Conservation (phyloP, 192 early-diverging fungal genomes). For the Backusella tarrabulga region DNA sequence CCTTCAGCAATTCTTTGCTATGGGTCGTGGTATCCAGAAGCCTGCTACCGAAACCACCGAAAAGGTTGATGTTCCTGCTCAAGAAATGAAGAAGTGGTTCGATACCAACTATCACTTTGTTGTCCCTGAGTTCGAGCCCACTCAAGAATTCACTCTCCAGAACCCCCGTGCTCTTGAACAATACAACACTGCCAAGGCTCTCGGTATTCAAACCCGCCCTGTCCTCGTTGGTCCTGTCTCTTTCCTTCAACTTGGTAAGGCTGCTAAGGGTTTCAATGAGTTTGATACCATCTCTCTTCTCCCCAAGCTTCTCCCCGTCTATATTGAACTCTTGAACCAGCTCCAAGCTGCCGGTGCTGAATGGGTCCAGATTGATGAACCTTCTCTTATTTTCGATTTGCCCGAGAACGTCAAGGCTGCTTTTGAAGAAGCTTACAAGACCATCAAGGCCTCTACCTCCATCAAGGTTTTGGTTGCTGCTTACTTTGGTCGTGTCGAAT, state of each 20-base stretch:
- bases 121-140: constrained; percentile 82
- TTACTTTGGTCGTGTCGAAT: constrained; percentile 88
- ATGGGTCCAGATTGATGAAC: constrained; percentile 88
- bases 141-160: constrained; percentile 71
- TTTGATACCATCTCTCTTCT: constrained; percentile 80
- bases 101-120: constrained; percentile 93
- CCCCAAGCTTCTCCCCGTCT: constrained; percentile 73
- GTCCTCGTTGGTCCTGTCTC: constrained; percentile 92
- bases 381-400: constrained; percentile 69
- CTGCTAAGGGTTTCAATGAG: constrained; percentile 60
- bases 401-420: constrained; percentile 44
- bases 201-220: constrained; percentile 89
- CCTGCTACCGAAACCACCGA: constrained; percentile 57
- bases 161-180: constrained; percentile 77
- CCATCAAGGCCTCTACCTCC: constrained; percentile 48
- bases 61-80: constrained; percentile 86
- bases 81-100: constrained; percentile 99
- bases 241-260: constrained; percentile 84
- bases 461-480: constrained; percentile 83
- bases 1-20: constrained; percentile 93
- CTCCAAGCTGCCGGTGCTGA: constrained; percentile 76
- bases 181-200: constrained; percentile 88
- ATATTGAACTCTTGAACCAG: constrained; percentile 71
- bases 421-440: constrained; percentile 64
- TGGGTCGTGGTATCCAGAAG: constrained; percentile 92